These are phyloP conservation scores for Rhypophila decipiens DNA, from an alignment of 495 filamentous ascomycete genomes.

Conservation along the genomic window DNA sequence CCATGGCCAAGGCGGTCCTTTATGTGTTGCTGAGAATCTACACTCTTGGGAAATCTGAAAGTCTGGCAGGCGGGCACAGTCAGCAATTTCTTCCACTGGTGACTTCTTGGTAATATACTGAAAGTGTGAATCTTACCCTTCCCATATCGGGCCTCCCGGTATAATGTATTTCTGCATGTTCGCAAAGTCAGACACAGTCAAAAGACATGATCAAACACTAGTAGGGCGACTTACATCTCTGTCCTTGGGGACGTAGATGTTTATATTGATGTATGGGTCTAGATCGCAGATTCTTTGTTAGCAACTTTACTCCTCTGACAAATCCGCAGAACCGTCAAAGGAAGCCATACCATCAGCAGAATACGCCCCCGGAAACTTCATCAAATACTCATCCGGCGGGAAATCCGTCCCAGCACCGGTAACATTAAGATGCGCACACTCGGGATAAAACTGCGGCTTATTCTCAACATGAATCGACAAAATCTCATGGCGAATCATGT, in stretches of 20 bases:
- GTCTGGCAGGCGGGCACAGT: too few relatives aligned
- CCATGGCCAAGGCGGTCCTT: too few relatives aligned
- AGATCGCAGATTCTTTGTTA: background rate
- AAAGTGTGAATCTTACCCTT: conserved; percentile 23
- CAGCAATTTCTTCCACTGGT: too few relatives aligned
- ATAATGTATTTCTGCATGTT: conserved; percentile 35
- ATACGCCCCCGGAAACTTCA: conserved; percentile 47
- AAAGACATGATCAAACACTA: too few relatives aligned
- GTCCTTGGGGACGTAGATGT: conserved; percentile 38
- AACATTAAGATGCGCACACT: conserved; percentile 49
- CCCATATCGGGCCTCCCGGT: conserved; percentile 40
- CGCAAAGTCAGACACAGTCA: too few relatives aligned
- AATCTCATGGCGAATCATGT: conserved; percentile 51
- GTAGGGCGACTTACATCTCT: conserved; percentile 24
- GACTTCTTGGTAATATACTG: too few relatives aligned
- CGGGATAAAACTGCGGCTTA: conserved; percentile 50
- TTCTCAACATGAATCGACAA: conserved; percentile 47
- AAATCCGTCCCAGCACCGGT: conserved; percentile 33
- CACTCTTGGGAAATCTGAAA: too few relatives aligned
- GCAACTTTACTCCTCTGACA: background rate
- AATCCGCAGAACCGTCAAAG: background rate
- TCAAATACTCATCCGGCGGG: conserved; percentile 36
- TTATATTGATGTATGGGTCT: conserved; percentile 47
- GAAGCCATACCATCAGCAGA: conserved; percentile 29
- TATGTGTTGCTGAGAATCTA: too few relatives aligned